These are phyloP conservation scores for Recurvomyces mirabilis DNA, from an alignment of 495 filamentous ascomycete genomes.

Conservation along the genomic window DNA sequence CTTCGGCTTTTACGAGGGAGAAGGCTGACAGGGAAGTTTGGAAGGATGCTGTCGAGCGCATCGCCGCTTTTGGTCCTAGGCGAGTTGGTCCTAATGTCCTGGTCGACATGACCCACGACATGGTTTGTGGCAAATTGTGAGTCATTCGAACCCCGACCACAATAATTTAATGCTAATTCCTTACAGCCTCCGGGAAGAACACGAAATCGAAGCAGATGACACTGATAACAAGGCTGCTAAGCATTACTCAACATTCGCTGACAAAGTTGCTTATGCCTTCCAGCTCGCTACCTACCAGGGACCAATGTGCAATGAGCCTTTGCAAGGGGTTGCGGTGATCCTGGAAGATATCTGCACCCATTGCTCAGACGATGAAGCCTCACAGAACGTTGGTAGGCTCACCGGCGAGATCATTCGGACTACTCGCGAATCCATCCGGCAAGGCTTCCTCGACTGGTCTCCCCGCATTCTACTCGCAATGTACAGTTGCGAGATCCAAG, in stretches of 20 bases:
- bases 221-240: conserved; percentile 1
- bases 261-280: conserved; percentile 87
- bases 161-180: conserved; percentile 13
- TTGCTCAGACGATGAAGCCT: conserved; percentile 40
- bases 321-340: conserved; percentile 88
- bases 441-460: conserved; percentile 90
- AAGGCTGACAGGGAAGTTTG: conserved; percentile 61
- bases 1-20: conserved; percentile 51
- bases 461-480: conserved; percentile 90
- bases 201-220: conserved; percentile 2
- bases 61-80: conserved; percentile 79
- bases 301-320: conserved; percentile 83
- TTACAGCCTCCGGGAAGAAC: conserved; percentile 25
- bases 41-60: conserved; percentile 65
- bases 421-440: conserved; percentile 70
- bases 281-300: conserved; percentile 84
- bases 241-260: conserved; percentile 55
- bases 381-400: conserved; percentile 63
- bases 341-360: conserved; percentile 64
- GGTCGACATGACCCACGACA: conserved; percentile 66
- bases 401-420: conserved; percentile 87
- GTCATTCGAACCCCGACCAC: conserved; percentile 20
- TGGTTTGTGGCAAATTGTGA: conserved; percentile 66
- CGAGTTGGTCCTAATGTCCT: conserved; percentile 81
- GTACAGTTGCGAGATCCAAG: conserved; percentile 96